Evolutionary conservation across 257 asterid genomes (phyloP).

Genomic region (Lycium barbarum): DNA sequence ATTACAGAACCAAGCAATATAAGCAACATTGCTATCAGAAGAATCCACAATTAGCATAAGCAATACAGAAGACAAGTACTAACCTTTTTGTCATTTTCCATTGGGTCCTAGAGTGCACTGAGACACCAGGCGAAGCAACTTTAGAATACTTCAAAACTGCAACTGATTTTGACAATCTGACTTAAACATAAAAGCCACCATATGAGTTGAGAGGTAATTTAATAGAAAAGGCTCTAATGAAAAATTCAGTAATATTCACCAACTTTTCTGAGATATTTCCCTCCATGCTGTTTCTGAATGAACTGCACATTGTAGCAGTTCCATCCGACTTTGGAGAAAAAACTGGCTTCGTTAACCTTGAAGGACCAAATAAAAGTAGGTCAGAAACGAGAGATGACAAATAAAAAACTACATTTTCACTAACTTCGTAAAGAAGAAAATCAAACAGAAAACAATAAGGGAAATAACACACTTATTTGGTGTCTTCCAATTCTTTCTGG

Average conservation of each 20-base stretch:
- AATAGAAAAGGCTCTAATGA: background rate
- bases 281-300: slow-evolving; percentile 44
- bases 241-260: slow-evolving; percentile 39
- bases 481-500: slow-evolving; percentile 55
- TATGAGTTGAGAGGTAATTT: background rate
- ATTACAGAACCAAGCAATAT: slow-evolving; percentile 29
- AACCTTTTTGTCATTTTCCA: slow-evolving; percentile 92
- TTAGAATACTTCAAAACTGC: slow-evolving; percentile 51
- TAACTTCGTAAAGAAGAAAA: slow-evolving; percentile 23
- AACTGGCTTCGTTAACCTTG: slow-evolving; percentile 55
- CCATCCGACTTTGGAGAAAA: slow-evolving; percentile 45
- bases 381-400: slow-evolving; percentile 34
- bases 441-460: slow-evolving; percentile 36
- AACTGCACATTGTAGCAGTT: slow-evolving; percentile 44
- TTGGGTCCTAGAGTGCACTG: slow-evolving; percentile 58
- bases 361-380: slow-evolving; percentile 36
- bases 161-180: slow-evolving; percentile 52
- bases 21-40: slow-evolving; percentile 28
- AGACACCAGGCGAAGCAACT: slow-evolving; percentile 49
- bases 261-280: slow-evolving; percentile 67
- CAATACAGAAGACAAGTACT: slow-evolving; percentile 39
- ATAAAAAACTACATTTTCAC: slow-evolving; percentile 1
- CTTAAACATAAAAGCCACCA: slow-evolving; percentile 36
- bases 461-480: slow-evolving; percentile 52
- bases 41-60: background rate